phyloP scores from a whole-genome alignment of 257 asterid genomes.

The Pogostemon cablin region DNA sequence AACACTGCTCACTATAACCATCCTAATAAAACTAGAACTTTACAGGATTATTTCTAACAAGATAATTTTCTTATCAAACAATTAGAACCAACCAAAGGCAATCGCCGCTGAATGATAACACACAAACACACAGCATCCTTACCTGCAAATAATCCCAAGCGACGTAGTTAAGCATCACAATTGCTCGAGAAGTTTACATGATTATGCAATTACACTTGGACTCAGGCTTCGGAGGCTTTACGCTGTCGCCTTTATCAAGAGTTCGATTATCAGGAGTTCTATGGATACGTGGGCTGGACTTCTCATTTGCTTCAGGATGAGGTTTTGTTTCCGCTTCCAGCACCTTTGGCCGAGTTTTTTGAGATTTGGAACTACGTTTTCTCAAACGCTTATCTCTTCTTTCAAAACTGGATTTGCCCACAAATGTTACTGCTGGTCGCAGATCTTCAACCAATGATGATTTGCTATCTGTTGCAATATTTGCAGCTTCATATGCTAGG shows the following conservation, averaged over 20 bases:
- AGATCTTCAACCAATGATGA: conserved; percentile 42
- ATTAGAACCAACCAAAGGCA: conserved; percentile 50
- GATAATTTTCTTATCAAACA: conserved; percentile 46
- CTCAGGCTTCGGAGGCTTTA: conserved; percentile 82
- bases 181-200: conserved; percentile 51
- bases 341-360: conserved; percentile 57
- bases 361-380: conserved; percentile 60
- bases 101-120: conserved; percentile 21
- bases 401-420: conserved; percentile 54
- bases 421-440: conserved; percentile 49
- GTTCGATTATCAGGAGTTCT: conserved; percentile 58
- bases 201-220: conserved; percentile 93
- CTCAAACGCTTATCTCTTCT: conserved; percentile 57
- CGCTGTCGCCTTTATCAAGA: conserved; percentile 52
- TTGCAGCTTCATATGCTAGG: conserved; percentile 81
- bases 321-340: conserved; percentile 53
- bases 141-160: conserved; percentile 18
- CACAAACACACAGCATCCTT: conserved; percentile 31
- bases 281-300: conserved; percentile 46
- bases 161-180: neutral
- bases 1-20: conserved; percentile 40
- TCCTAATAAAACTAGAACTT: conserved; percentile 53
- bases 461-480: conserved; percentile 62
- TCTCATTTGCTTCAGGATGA: conserved; percentile 46
- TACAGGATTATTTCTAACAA: conserved; percentile 55